Base-by-base conservation (phyloP, 352 stramenopile species). In the Globisporangium barbulae region DNA sequence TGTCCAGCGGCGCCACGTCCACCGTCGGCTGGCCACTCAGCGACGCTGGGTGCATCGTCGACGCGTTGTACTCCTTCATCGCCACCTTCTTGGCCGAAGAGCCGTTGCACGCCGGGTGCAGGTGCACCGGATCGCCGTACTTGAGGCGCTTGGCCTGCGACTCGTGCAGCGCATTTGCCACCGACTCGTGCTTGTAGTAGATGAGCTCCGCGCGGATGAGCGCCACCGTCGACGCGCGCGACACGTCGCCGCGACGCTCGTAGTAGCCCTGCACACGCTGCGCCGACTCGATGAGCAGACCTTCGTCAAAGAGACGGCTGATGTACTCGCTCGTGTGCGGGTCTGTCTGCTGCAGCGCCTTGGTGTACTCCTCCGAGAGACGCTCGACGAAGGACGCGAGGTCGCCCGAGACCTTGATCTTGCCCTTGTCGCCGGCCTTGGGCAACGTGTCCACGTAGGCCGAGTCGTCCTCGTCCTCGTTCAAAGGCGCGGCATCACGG, bases 291-390 rank as follows among this genome's bases (percentile, higher is more conserved):
- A 97, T 85, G 35, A 99, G 79, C 56, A 93, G 78, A 9, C 82
- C 84, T 75, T 99, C 97, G 71, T 99, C 96, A 28, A 88, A 90
- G 54, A 99, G 81, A 37, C 96, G 89, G 22, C 76, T 69, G 45
- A 99, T 91, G 77, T 99, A 99, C 67, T 99, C 95, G 57, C 90
- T 82, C 56, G 96, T 98, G 81, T 99, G 95, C 53, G 96, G 94
- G 69, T 98, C 97, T 37, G 93, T 98, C 60, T 97, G 90, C 76
- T 99, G 97, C n/a, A 99, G 73, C 42, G 76, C 91, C 87, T 99
- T 99, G 63, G 83, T 98, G 83, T 99, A 99, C 76, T 99, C 97
- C 69, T 99, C 96, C 55, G 97, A 93, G 22, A 99, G 82, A 44
- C 94, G 91, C 48, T 93, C 87, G 37, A 99, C 80, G 63, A 97